A percentile compares a stretch with the other conserved stretches of the same genome.
phyloP scores from a whole-genome alignment of 768 basidiomycete genomes.

The Psilocybe sp. region DNA sequence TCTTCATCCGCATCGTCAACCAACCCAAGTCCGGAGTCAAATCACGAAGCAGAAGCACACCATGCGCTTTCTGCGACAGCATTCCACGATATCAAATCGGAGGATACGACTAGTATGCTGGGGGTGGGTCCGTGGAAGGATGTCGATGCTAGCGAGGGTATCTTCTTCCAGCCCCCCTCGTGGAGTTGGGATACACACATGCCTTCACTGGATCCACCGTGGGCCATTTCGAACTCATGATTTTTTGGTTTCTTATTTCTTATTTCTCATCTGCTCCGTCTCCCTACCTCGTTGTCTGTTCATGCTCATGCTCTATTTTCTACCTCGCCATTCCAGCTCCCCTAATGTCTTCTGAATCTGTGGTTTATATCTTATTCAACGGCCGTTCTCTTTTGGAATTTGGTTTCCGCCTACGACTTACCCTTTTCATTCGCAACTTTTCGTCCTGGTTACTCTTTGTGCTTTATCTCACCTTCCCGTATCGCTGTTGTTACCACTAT shows the following conservation, averaged over 20 bases:
- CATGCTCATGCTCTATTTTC: conserved; percentile 13
- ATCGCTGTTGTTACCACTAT: conserved; percentile 32
- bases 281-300: conserved; percentile 17
- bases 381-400: conserved; percentile 17
- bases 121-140: conserved; percentile 63
- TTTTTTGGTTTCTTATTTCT: conserved; percentile 35
- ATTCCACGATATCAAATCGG: conserved; percentile 47
- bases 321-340: conserved; percentile 16
- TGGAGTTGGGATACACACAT: conserved; percentile 79
- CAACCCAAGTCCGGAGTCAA: conserved; percentile 76
- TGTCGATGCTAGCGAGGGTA: conserved; percentile 73
- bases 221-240: conserved; percentile 69
- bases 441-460: conserved; percentile 28
- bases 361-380: conserved; percentile 28
- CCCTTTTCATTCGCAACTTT: conserved; percentile 19
- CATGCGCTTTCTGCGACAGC: conserved; percentile 33
- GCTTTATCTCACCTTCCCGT: conserved; percentile 30
- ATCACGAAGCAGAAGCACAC: conserved; percentile 57
- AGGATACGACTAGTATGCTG: conserved; percentile 52
- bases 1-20: conserved; percentile 61
- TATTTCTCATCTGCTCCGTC: conserved; percentile 20
- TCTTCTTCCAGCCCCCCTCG: conserved; percentile 56
- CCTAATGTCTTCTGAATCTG: conserved; percentile 29
- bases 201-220: conserved; percentile 62
- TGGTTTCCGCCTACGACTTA: conserved; percentile 9